Percentiles rank a stretch among this genome's conserved stretches.
phyloP scores from a whole-genome alignment of 192 early-diverging fungal genomes.

The Coemansia sp. region DNA sequence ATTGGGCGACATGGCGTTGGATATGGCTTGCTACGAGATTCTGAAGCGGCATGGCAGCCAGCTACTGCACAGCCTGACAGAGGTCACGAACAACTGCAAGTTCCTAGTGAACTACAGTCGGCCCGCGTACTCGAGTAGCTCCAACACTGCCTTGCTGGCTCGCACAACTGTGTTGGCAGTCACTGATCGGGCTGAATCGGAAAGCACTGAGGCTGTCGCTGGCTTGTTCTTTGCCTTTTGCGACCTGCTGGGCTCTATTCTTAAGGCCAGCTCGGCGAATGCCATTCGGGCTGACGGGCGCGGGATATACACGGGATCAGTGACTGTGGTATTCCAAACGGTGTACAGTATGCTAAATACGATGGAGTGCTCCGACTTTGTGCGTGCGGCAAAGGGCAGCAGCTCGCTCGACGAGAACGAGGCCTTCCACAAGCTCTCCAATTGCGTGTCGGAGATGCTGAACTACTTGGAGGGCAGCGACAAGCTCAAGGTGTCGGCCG shows the following conservation, averaged over 20 bases:
- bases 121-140: conserved; percentile 40
- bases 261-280: conserved; percentile 27
- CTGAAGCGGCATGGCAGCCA: conserved; percentile 30
- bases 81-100: conserved; percentile 38
- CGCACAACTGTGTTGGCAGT: conserved; percentile 31
- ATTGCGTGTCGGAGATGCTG: conserved; percentile 48
- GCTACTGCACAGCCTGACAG: conserved; percentile 27
- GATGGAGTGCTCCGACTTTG: conserved; percentile 41
- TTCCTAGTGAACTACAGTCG: conserved; percentile 40
- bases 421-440: conserved; percentile 41
- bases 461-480: conserved; percentile 33
- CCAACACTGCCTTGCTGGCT: conserved; percentile 30
- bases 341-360: conserved; percentile 53
- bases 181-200: conserved; percentile 12
- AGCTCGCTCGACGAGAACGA: conserved; percentile 36
- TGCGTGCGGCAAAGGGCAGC: conserved; percentile 34
- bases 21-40: conserved; percentile 45
- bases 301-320: conserved; percentile 26
- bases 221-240: conserved; percentile 50
- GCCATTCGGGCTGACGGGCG: conserved; percentile 4
- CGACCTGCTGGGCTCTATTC: conserved; percentile 42
- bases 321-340: conserved; percentile 34
- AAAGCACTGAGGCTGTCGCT: conserved; percentile 35
- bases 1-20: conserved; percentile 29
- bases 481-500: conserved; percentile 19